Evolutionary conservation across 1,284 basidiomycete species (phyloP), one percentile per base, ranked within the genome.

Genomic region (Coniferiporia sulphurascens): DNA sequence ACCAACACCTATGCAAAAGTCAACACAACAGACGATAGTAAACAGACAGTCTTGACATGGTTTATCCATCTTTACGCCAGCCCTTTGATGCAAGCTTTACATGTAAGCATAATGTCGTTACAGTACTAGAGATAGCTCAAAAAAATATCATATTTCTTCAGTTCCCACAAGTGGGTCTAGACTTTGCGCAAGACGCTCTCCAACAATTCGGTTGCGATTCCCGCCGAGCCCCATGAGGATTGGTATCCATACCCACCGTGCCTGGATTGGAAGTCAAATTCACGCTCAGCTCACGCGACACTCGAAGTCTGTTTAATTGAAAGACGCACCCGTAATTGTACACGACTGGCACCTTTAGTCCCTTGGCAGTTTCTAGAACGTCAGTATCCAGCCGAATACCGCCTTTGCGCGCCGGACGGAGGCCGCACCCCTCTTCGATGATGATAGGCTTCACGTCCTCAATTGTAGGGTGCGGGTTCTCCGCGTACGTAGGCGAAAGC

Each of bases 351-450:
- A 75, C 64, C 60, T 68, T 67, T 8, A 56, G 44, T 49, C 49
- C 59, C 55, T 60, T 61, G 45, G 50, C 52, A 60, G 63, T 63
- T 17, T 68, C 60, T 17, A 71, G 45, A 67, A 66, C 69, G 46
- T 73, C 76, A 0, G 69, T 67, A 32, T 76, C 78, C 2, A 80
- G 65, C 13, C 79, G 65, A 21, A 81, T 73, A 0, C 79, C 79
- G 13, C 77, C 78, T 54, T 74, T 75, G n/a, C 80, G 66, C 2
- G 71, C 74, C 4, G 79, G 80, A 15, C 79, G 71, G 59, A 81
- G 67, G 0, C 79, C 80, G 67, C 85, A 87, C 1, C 86, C 87
- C 59, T 84, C 81, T 61, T 87, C 86, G n/a, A 87, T 68, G 32
- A 89, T 76, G 32, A 87, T 73, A 0, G 80, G 71, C 50, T 79